phyloP scores from a whole-genome alignment of 768 basidiomycete species.

The Boletellus emodensis region DNA sequence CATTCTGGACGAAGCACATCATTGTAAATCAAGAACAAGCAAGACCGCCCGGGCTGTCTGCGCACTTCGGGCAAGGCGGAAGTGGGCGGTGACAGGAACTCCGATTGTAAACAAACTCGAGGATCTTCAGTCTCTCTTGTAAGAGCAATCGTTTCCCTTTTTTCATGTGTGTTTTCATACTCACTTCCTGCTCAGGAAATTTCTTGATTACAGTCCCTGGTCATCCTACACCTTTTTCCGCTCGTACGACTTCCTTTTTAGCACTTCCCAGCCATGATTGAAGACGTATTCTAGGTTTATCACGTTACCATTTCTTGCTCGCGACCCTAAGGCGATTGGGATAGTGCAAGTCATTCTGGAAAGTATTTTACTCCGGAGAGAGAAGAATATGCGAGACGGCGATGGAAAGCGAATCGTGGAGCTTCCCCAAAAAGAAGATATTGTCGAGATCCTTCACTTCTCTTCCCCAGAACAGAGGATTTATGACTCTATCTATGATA shows the following conservation, averaged over 20 bases:
- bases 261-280: not conserved
- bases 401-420: constrained; percentile 88
- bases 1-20: constrained; percentile 91
- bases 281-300: constrained; percentile 58
- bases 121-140: constrained; percentile 89
- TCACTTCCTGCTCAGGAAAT: constrained; percentile 49
- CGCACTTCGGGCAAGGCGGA: constrained; percentile 68
- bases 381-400: constrained; percentile 87
- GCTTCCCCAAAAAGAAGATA: constrained; percentile 79
- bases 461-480: constrained; percentile 77
- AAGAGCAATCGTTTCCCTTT: constrained; percentile 18
- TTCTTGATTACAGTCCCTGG: constrained; percentile 77
- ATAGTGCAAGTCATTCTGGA: constrained; percentile 94
- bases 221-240: constrained; percentile 85
- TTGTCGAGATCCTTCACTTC: constrained; percentile 74
- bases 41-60: constrained; percentile 88
- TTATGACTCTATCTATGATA: constrained; percentile 80
- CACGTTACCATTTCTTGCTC: constrained; percentile 85
- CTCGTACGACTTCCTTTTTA: constrained; percentile 47
- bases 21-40: constrained; percentile 86
- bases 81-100: constrained; percentile 94
- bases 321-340: constrained; percentile 89
- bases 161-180: constrained; percentile 41
- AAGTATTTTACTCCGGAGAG: constrained; percentile 79
- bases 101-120: constrained; percentile 94